These are phyloP conservation scores for Coemansia sp. DNA, from an alignment of 192 early-diverging fungal genomes.

Conservation along the genomic window DNA sequence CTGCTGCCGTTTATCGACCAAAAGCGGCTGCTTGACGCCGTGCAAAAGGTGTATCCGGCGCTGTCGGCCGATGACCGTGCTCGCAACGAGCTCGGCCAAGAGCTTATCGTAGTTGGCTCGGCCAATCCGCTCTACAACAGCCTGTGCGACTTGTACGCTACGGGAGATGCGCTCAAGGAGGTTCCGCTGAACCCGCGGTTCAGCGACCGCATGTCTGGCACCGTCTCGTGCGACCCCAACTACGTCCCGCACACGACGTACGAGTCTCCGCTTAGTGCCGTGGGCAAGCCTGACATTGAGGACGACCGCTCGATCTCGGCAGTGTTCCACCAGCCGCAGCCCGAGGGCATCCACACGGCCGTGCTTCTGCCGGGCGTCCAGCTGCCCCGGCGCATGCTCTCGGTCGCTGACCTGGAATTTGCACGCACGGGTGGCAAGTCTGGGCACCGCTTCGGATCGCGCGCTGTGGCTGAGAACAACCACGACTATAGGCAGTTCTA, in stretches of 20 bases:
- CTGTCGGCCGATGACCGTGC: conserved; percentile 72
- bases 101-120: conserved; percentile 62
- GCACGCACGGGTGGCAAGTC: conserved; percentile 39
- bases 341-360: conserved; percentile 20
- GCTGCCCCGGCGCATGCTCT: conserved; percentile 33
- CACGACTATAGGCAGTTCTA: conserved; percentile 49
- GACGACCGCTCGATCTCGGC: conserved; percentile 67
- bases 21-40: conserved; percentile 71
- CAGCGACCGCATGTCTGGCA: conserved; percentile 63
- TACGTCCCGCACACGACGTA: conserved; percentile 65
- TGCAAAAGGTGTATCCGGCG: conserved; percentile 65
- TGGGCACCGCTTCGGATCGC: conserved; percentile 26
- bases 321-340: conserved; percentile 48
- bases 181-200: conserved; percentile 58
- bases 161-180: conserved; percentile 22
- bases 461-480: conserved; percentile 37
- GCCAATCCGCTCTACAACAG: conserved; percentile 66
- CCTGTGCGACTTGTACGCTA: conserved; percentile 45
- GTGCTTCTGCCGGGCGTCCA: conserved; percentile 48
- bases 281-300: conserved; percentile 62
- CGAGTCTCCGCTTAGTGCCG: conserved; percentile 58
- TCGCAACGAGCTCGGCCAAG: conserved; percentile 74
- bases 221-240: conserved; percentile 59
- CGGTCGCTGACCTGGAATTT: conserved; percentile 40
- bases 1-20: conserved; percentile 96